Evolutionary conservation across 2,329 filamentous ascomycete species (phyloP), one percentile per base, ranked within the genome.

Genomic region (Penicillium expansum): DNA sequence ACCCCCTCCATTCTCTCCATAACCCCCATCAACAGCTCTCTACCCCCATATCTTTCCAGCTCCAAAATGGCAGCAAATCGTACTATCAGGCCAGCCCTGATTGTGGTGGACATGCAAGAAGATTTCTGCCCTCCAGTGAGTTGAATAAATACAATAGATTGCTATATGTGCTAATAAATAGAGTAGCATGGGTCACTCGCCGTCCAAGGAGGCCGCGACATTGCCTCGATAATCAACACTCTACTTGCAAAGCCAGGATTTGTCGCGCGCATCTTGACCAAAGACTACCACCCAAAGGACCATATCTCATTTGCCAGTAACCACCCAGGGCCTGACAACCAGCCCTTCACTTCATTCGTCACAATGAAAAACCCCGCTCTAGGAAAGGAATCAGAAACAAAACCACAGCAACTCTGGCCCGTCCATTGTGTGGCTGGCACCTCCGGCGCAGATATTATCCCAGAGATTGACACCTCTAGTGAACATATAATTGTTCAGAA

Each of bases 91-190:
- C 81, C 85, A 43, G 85, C 85, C n/a, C 74, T 88, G 37, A 74
- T 96, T 47, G 82, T 96, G 11, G 88, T 96, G 52, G 92, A 97
- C 74, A 82, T 96, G 69, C 94, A 97, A 76, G 89, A 97, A 74
- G 93, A 97, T 78, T 97, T 97, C 74, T 96, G 91, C 74, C 90
- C 90, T 57, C 92, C 92, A 13, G 91, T 94, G 77, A 77, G 87
- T 64, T 42, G 4, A 10, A 18, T 10, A 29, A 14, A 27, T 18
- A 18, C 5, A 29, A 5, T 27, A 45, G 0, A 11, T 20, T 5
- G 5, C 2, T 4, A 27, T 2, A 10, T 13, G 52, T 16, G 27
- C 52, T 57, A 9, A 54, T 45, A 27, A 39, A 29, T 2, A 48
- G 16, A 24, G 50, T 66, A 96, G 91, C 83, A 88, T 61, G 94